phyloP scores from a whole-genome alignment of 176 grass and related monocot species.

The Eleusine coracana region DNA sequence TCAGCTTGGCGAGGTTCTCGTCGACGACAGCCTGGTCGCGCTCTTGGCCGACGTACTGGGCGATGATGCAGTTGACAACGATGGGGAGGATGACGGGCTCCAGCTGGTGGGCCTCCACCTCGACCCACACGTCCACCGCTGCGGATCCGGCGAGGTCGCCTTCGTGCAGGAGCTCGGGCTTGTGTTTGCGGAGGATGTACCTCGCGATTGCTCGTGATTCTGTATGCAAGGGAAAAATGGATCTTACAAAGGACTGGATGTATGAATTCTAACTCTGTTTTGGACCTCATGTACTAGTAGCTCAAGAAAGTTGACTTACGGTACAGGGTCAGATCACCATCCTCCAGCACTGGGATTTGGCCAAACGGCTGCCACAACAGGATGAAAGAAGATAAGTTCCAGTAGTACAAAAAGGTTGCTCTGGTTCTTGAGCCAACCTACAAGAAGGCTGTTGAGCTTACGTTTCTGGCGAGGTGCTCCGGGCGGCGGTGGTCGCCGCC shows the following conservation, averaged over 20 bases:
- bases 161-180: conserved; percentile 27
- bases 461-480: conserved; percentile 58
- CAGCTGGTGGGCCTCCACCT: conserved; percentile 50
- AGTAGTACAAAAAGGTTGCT: neutral
- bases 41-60: neutral
- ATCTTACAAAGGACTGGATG: neutral
- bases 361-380: conserved; percentile 41
- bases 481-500: conserved; percentile 52
- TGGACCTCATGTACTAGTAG: neutral
- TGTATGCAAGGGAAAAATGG: neutral
- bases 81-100: conserved; percentile 14
- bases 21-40: conserved; percentile 43
- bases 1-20: conserved; percentile 30
- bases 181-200: conserved; percentile 50
- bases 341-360: conserved; percentile 54
- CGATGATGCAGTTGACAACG: conserved; percentile 24
- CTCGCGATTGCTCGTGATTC: conserved; percentile 53
- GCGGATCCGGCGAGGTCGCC: conserved; percentile 35
- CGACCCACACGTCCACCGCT: conserved; percentile 52
- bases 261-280: neutral
- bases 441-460: neutral
- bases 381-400: neutral
- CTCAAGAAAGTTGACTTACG: conserved; percentile 23
- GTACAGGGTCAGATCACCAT: conserved; percentile 57
- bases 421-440: neutral